Evolutionary conservation across 805 yeast genomes (phyloP), one percentile per base, ranked within the genome.

Genomic region (Nakazawaea holstii): DNA sequence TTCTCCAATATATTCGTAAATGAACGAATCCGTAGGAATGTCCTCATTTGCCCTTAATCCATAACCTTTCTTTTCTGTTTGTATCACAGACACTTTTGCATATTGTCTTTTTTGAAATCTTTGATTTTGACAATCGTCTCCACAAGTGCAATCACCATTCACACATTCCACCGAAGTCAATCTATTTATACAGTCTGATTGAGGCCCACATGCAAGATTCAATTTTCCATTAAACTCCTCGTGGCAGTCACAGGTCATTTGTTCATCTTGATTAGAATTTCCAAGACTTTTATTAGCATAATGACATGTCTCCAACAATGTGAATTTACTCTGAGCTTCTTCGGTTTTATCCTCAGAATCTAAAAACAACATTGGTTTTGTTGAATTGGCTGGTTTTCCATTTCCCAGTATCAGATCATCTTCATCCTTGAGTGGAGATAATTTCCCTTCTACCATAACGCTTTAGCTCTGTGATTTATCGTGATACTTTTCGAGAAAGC

Each of bases 1-100:
- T 64, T 92, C 98, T 39, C 99, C 99, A 43, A 87, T 80, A 66
- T 92, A 92, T 67, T 92, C 99, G 66, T 87, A 88, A 39, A 92
- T 77, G 60, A 92, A 90, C n/a, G 79, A 70, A 46, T 80, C 79
- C 17, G 77, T 80, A 13, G 73, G 67, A 11, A 94, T 70, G 44
- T 68, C 71, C 4, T 59, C 64, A 48, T 80, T 73, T 0, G 96
- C 91, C 51, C 95, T 74, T 48, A 92, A 79, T 35, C 99, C 99
- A 59, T 77, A 92, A 1, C 99, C 99, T 62, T 92, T 92, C 53
- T 71, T 67, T 48, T 84, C 89, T 1, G 99, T 90, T 53, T 77
- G 73, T 49, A 92, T 80, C n/a, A 94, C 85, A 29, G 87, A 79
- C n/a, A 91, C 83, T 8, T 71, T 57, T 1, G 96, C 87, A 61